Evolutionary conservation across 2,329 filamentous ascomycete genomes (phyloP), one percentile per base, ranked within the genome.

Genomic region (Myriosclerotinia curreyana): DNA sequence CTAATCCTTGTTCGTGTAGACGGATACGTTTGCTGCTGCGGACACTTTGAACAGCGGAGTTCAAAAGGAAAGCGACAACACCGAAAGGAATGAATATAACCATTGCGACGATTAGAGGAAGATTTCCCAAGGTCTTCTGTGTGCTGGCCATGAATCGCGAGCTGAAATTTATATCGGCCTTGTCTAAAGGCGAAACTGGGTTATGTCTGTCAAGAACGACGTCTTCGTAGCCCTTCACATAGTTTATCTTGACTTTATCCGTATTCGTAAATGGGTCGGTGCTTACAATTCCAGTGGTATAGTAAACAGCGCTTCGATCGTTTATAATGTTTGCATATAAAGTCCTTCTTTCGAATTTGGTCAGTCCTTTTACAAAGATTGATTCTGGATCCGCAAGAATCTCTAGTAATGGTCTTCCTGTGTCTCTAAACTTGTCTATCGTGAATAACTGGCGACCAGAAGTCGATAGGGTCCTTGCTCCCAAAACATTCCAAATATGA

Each of bases 241-340:
- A 96, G 72, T 91, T 91, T 69, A 92, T 79, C 28, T 88, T 85
- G 66, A 94, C 75, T 5, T 82, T 84, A 25, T 87, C 83, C 20
- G 89, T 74, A 68, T 92, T 81, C 0, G 81, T 81, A 73, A 86
- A 98, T 0, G 92, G 93, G 71, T 98, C 91, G 0, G 82, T 89
- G 71, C 86, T 87, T 31, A 87, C 82, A 53, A 97, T 91, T 25
- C 81, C 82, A 0, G 92, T 91, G 0, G 94, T 97, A 75, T 94
- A 96, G 77, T 90, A 91, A 0, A 88, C 85, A 5, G 91, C 91
- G 52, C 85, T 91, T 62, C 87, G 82, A 77, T 98, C 94, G 75
- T 97, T 96, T 73, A 90, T 79, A 54, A 96, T 87, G 74, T 98
- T 98, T 50, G 89, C 83, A 75, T 98, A 98, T 1, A 96, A 79